Evolutionary conservation across 768 basidiomycete genomes (phyloP).

Genomic region (Tulasnella sp.): DNA sequence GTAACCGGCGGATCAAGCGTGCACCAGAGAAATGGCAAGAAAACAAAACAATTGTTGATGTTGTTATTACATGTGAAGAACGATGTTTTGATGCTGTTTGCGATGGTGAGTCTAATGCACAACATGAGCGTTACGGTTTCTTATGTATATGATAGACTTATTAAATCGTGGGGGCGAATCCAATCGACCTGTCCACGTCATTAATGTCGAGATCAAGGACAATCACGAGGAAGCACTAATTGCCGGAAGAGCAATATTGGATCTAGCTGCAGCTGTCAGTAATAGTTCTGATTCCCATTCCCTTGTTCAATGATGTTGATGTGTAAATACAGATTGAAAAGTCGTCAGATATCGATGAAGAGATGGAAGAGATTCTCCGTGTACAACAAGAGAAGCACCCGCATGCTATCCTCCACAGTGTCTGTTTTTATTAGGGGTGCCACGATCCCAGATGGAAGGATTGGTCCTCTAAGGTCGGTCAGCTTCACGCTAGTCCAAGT

Average conservation of each 20-base stretch:
- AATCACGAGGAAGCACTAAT: conserved; percentile 97
- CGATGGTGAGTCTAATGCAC: conserved; percentile 54
- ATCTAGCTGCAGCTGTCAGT: conserved; percentile 78
- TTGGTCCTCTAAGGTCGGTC: no score
- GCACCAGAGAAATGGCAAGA: conserved; percentile 99
- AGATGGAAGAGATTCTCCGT: conserved; percentile 77
- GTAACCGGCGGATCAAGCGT: conserved; percentile 79
- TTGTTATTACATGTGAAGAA: conserved; percentile 98
- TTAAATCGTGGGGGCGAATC: conserved; percentile 78
- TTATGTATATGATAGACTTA: conserved; percentile 44
- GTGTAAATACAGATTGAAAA: conserved; percentile 65
- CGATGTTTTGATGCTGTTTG: conserved; percentile 97
- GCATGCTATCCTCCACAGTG: conserved; percentile 79
- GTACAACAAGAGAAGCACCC: conserved; percentile 81
- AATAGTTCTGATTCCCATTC: neutral
- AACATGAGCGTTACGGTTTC: neutral
- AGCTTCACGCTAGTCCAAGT: no score
- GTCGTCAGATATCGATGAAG: conserved; percentile 77
- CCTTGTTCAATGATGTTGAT: conserved; percentile 15
- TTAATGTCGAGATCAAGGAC: conserved; percentile 98
- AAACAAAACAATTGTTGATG: conserved; percentile 72
- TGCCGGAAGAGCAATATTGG: conserved; percentile 89
- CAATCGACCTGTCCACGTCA: conserved; percentile 87
- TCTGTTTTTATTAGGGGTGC: conserved; percentile 84
- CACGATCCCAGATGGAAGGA: neutral